Percentiles rank a stretch among this genome's conserved stretches.
phyloP scores from a whole-genome alignment of 139 green algal genomes.

The Micromonas commoda region DNA sequence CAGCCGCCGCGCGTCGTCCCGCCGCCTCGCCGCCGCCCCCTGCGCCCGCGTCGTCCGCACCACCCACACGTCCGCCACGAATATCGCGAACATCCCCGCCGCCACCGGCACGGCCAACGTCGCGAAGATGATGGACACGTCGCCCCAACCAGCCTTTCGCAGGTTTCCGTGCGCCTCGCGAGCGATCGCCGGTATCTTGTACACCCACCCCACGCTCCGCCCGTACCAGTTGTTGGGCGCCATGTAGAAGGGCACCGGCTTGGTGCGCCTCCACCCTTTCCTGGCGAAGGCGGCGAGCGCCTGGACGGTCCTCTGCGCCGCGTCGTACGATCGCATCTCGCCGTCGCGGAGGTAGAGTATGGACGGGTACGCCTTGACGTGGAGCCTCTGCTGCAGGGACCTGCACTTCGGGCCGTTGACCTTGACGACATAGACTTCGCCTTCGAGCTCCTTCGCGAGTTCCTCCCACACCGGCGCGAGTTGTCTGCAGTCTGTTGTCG shows the following conservation, averaged over 20 bases:
- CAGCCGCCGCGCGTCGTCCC: neutral
- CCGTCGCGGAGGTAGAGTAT: neutral
- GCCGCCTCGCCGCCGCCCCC: neutral
- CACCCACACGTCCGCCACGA: neutral
- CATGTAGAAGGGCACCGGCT: neutral
- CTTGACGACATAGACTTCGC: conserved; percentile 3
- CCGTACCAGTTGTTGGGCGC: conserved; percentile 12
- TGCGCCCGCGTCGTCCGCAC: neutral
- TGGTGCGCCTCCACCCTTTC: neutral
- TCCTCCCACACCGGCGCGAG: conserved; percentile 6
- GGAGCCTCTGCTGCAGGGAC: neutral
- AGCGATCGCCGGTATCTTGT: neutral
- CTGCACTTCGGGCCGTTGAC: conserved; percentile 12
- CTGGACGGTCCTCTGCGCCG: neutral
- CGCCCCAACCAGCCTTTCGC: neutral
- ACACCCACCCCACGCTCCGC: neutral
- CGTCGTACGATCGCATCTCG: neutral
- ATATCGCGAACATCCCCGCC: conserved; percentile 13
- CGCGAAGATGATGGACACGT: conserved; percentile 9
- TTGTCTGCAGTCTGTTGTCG: conserved; percentile 19
- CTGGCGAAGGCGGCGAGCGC: neutral
- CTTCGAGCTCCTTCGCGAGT: conserved; percentile 13
- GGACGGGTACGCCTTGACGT: conserved; percentile 14
- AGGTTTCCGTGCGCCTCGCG: neutral
- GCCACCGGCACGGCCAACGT: conserved; percentile 1